These are phyloP conservation scores for Rhynchosporium agropyri DNA, from an alignment of 2,329 filamentous ascomycete genomes.

Conservation along the genomic window DNA sequence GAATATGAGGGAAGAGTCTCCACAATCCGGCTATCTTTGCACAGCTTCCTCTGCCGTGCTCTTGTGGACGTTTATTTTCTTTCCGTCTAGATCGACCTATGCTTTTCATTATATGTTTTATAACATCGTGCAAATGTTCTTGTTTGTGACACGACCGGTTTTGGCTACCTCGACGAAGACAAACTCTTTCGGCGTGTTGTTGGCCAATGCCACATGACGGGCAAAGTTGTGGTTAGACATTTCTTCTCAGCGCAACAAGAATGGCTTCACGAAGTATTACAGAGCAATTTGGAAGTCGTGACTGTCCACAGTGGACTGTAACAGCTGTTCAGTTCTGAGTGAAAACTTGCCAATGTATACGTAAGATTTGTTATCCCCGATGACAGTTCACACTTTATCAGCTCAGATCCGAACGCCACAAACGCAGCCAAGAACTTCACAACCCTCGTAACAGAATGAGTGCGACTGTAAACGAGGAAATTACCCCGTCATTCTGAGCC, in stretches of 20 bases:
- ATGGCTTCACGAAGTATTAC: too few species aligned
- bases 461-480: too few species aligned
- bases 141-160: conserved; percentile 6
- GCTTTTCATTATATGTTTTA: conserved; percentile 20
- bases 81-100: conserved; percentile 4
- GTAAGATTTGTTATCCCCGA: not conserved
- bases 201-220: not conserved
- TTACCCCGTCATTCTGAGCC: too few species aligned
- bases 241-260: not conserved
- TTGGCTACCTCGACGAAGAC: conserved; percentile 14
- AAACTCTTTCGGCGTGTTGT: not conserved
- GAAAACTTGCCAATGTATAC: too few species aligned
- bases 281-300: not conserved
- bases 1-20: not conserved
- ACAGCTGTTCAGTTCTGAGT: not conserved
- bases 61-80: not conserved
- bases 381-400: not conserved
- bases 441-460: too few species aligned
- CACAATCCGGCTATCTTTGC: too few species aligned
- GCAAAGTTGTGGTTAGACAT: not conserved
- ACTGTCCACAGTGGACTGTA: not conserved
- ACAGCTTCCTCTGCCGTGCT: not conserved
- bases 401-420: not conserved
- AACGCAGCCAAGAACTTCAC: not conserved
- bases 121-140: conserved; percentile 4